Evolutionary conservation across 1,284 basidiomycete genomes (phyloP), one percentile per base, ranked within the genome.

Genomic region (Malassezia psittaci): DNA sequence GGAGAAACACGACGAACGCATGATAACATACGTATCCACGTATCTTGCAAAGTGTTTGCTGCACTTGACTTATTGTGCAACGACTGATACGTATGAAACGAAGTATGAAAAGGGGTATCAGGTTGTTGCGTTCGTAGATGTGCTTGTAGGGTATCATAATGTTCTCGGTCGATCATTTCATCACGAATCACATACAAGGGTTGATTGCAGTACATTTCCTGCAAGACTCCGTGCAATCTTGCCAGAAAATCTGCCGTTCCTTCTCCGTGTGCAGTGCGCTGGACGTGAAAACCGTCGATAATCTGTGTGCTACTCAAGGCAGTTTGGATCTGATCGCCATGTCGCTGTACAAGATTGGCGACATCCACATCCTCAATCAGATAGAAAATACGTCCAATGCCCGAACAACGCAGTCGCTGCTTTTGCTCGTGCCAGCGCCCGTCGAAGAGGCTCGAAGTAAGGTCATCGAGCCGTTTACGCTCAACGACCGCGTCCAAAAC

Each of bases 401-500:
- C 78, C 0, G 79, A 79, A 24, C 78, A 76, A 5, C 71, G 73
- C 34, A 81, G 64, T 0, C 80, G 79, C 52, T 78, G 77, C 79
- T 81, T 82, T 61, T 82, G 81, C 53, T 80, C 79, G 51, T 75
- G 73, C 65, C 80, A 82, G 16, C 81, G 68, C 5, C 79, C 79
- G 57, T 82, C 81, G 19, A 75, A 67, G 54, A 82, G 79, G 46
- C 79, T 80, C 9, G 57, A 65, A 33, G 75, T 75, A 42, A 82
- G 59, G 69, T 82, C 81, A 54, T 82, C 81, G 18, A 81, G 67
- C 16, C 81, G 61, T 63, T 82, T 82, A 47, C 81, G 69, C 72
- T 82, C 81, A 4, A 80, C 76, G 10, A 82, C 79, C 51, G 77
- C 80, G 60, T 82, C 80, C 37, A 82, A 68, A 15, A 81, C 79